Evolutionary conservation across 108 stramenopile genomes (phyloP).

Genomic region (Nannochloropsis granulata): DNA sequence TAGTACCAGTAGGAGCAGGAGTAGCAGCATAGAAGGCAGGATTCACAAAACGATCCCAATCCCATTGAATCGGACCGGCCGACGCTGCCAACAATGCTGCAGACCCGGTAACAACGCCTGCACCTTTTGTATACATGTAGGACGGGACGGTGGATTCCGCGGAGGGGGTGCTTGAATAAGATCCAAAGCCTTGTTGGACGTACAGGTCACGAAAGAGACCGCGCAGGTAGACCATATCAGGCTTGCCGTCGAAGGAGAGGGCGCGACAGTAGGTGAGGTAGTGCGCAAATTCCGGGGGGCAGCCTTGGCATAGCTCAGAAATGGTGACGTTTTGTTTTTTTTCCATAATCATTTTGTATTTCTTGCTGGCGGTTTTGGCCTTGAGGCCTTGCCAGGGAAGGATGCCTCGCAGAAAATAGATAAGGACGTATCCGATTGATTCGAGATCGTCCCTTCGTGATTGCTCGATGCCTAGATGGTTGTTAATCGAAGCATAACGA

Average conservation of each 20-base stretch:
- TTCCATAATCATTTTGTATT: conserved; percentile 43
- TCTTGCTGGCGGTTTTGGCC: conserved; percentile 36
- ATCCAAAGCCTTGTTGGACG: neutral
- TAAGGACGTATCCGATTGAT: conserved; percentile 88
- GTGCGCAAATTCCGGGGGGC: conserved; percentile 89
- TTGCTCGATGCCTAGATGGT: conserved; percentile 95
- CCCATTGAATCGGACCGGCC: conserved; percentile 7
- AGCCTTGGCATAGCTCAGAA: conserved; percentile 72
- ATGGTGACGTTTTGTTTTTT: conserved; percentile 40
- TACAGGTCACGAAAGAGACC: neutral
- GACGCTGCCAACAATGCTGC: neutral
- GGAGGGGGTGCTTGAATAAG: neutral
- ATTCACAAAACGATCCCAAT: conserved; percentile 11
- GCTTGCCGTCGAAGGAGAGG: conserved; percentile 96
- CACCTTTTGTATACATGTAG: neutral
- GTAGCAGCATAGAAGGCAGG: neutral
- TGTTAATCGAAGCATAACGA: conserved; percentile 93
- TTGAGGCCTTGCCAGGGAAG: conserved; percentile 98
- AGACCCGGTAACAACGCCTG: neutral
- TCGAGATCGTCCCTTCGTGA: conserved; percentile 92
- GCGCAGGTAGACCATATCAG: conserved; percentile 82
- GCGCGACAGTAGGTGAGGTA: conserved; percentile 92
- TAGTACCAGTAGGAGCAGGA: neutral
- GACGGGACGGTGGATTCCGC: neutral
- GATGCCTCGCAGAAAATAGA: conserved; percentile 94